phyloP scores from a whole-genome alignment of 331 rosid genomes.

The Malus hybrid region DNA sequence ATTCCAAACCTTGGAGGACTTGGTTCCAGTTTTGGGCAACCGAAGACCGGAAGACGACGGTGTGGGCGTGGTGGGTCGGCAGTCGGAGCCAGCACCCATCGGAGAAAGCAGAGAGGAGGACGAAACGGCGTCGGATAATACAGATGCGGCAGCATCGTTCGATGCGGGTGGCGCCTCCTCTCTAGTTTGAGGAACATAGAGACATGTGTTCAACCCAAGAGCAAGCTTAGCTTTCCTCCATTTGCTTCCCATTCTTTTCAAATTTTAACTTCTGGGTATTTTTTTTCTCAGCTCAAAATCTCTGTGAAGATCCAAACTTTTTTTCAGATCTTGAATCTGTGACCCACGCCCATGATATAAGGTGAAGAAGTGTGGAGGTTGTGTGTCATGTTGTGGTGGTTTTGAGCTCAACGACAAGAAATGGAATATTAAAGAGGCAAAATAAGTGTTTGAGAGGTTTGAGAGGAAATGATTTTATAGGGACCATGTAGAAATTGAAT shows the following conservation, averaged over 20 bases:
- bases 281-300: neutral
- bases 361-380: neutral
- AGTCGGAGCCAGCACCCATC: slow-evolving; percentile 26
- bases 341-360: neutral
- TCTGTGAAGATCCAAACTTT: neutral
- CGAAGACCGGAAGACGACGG: slow-evolving; percentile 51
- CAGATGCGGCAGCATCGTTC: slow-evolving; percentile 9
- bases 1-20: slow-evolving; percentile 60
- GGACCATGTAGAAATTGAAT: neutral
- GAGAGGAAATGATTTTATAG: neutral
- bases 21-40: slow-evolving; percentile 40
- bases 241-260: slow-evolving; percentile 49
- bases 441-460: neutral
- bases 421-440: neutral
- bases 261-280: neutral
- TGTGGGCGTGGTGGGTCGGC: slow-evolving; percentile 38
- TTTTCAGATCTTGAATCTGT: neutral
- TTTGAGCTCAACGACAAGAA: neutral
- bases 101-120: slow-evolving; percentile 30
- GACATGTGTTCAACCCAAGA: slow-evolving; percentile 54
- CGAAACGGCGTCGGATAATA: slow-evolving; percentile 37
- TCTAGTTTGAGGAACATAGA: slow-evolving; percentile 44
- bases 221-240: slow-evolving; percentile 86
- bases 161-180: slow-evolving; percentile 39
- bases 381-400: neutral